Base-by-base conservation (phyloP, 805 yeast genomes). In the Candida silvicultrix region DNA sequence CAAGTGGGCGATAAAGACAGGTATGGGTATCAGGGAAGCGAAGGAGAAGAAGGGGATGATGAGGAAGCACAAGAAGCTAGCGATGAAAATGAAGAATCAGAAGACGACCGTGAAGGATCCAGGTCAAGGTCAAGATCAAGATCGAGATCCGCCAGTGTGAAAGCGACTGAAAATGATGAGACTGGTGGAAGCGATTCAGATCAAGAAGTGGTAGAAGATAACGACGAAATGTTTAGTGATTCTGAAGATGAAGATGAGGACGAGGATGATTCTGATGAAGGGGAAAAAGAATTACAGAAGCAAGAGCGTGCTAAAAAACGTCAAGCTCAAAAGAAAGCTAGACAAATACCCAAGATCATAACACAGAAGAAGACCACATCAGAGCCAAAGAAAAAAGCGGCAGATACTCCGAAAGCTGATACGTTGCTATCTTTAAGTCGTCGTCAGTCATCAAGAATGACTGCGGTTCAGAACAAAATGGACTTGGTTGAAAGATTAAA, bases 391-490 rank as follows among this genome's bases (percentile, higher is more conserved):
- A 43, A 67, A 65, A 45, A 58, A 48, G 20, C 58, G 41, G 38
- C 50, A 43, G 71, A 58, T 48, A 52, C 69, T 50, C 58, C 74
- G 4, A 70, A 68, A 52, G 76, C 84, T 0, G 82, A 75, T 12
- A 68, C 80, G 15, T 60, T 86, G 23, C 59, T 84, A 19, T 64
- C 71, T 15, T 63, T 69, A 2, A 70, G 69, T 5, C 71, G 96
- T 60, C 71, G 96, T 56, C 77, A 84, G 0, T 86, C 96, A 0
- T 77, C 88, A 16, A 78, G 99, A 60, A 68, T 78, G 10, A 75
- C 95, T 0, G 94, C 95, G 0, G 75, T 87, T 5, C 81, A 81
- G 54, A 88, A 80, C 60, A 88, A 87, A 56, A 70, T 86, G 51
- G 86, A 81, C n/a, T 78, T 87, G 18, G 82, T 84, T 36, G 80